Evolutionary conservation across 2,329 filamentous ascomycete genomes (phyloP).

Genomic region (Zymoseptoria ardabiliae): DNA sequence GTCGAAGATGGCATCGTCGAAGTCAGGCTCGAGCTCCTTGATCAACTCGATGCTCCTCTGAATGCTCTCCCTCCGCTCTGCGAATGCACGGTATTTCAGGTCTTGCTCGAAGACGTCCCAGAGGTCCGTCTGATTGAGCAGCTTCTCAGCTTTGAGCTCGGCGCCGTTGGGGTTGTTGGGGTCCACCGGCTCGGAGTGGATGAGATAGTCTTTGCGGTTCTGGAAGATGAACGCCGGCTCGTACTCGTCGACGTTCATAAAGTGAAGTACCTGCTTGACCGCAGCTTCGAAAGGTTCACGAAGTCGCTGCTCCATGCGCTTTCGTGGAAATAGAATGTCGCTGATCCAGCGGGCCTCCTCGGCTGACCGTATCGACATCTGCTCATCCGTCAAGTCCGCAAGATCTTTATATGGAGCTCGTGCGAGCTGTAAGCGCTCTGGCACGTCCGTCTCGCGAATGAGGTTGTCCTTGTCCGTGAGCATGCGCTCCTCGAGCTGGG

Average conservation of each 20-base stretch:
- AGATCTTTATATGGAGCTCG: constrained; percentile 75
- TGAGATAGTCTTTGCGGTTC: constrained; percentile 94
- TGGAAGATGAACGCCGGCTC: constrained; percentile 98
- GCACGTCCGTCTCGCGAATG: constrained; percentile 81
- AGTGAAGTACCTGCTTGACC: constrained; percentile 85
- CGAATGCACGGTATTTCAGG: constrained; percentile 85
- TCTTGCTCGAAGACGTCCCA: constrained; percentile 95
- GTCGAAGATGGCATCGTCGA: constrained; percentile 69
- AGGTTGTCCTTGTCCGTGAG: constrained; percentile 91
- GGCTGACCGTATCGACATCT: constrained; percentile 54
- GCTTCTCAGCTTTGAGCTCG: constrained; percentile 71
- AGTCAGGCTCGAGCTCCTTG: constrained; percentile 47
- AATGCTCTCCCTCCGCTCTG: constrained; percentile 84
- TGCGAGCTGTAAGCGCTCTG: constrained; percentile 88
- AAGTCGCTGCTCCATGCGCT: constrained; percentile 61
- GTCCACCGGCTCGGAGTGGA: constrained; percentile 70
- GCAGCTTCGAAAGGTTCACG: constrained; percentile 78
- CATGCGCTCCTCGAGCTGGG: constrained; percentile 86
- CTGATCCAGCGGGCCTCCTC: constrained; percentile 92
- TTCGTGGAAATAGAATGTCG: constrained; percentile 81
- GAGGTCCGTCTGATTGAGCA: constrained; percentile 84
- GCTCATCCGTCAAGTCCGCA: constrained; percentile 69
- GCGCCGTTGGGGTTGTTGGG: constrained; percentile 64
- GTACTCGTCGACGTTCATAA: constrained; percentile 88
- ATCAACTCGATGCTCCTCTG: constrained; percentile 72